These are phyloP conservation scores for Phytophthora constricta DNA, from an alignment of 352 stramenopile species.

Conservation along the genomic window DNA sequence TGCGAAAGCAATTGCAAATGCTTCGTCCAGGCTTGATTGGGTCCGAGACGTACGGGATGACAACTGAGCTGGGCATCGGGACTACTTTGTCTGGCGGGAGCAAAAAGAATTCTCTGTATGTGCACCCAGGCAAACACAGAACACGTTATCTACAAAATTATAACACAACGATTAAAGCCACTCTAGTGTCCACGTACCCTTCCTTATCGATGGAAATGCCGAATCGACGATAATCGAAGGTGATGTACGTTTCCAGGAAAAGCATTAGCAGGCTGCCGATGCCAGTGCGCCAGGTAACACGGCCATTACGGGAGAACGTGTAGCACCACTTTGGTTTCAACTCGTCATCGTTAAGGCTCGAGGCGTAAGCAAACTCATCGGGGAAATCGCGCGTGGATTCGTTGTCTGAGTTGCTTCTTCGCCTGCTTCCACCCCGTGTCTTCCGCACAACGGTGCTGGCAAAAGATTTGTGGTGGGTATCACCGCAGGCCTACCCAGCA, in stretches of 20 bases:
- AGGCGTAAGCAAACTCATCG: slow-evolving; percentile 30
- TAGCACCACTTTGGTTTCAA: slow-evolving; percentile 59
- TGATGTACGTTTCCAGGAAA: slow-evolving; percentile 87
- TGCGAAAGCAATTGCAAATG: slow-evolving; percentile 86
- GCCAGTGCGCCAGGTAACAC: slow-evolving; percentile 68
- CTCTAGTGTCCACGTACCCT: slow-evolving; percentile 48
- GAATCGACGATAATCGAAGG: slow-evolving; percentile 85
- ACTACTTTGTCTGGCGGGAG: slow-evolving; percentile 55
- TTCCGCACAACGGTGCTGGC: slow-evolving; percentile 28
- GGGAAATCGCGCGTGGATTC: slow-evolving; percentile 16
- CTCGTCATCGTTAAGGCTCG: slow-evolving; percentile 9
- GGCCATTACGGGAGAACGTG: slow-evolving; percentile 68
- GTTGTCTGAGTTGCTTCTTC: slow-evolving; percentile 47
- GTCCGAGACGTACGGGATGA: slow-evolving; percentile 76
- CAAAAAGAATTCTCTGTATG: slow-evolving; percentile 75
- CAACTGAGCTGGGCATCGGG: slow-evolving; percentile 41
- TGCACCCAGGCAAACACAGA: no score
- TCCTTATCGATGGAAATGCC: slow-evolving; percentile 75
- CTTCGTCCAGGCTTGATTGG: slow-evolving; percentile 69
- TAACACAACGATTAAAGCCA: neutral
- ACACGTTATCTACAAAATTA: neutral
- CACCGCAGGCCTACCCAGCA: slow-evolving; percentile 66
- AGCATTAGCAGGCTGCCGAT: slow-evolving; percentile 79
- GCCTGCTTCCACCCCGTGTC: slow-evolving; percentile 20
- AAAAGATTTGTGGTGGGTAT: slow-evolving; percentile 67